Evolutionary conservation across 106 monocot genomes (phyloP).

Genomic region (Dioscorea alata): DNA sequence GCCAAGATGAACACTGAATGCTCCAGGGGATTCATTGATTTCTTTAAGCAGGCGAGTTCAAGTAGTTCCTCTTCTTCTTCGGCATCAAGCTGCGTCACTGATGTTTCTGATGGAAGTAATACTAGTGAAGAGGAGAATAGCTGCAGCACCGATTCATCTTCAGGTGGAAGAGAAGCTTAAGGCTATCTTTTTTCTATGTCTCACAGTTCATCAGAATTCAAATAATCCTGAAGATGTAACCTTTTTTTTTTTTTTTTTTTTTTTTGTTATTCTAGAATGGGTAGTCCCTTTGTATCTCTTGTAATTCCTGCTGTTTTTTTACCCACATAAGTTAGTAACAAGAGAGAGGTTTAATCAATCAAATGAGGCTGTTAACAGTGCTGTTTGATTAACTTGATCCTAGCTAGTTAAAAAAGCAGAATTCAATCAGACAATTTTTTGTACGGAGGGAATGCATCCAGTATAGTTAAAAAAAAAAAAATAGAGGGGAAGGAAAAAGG

Average conservation of each 20-base stretch:
- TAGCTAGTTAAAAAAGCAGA: not conserved
- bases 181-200: not conserved
- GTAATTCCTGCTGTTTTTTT: constrained; percentile 3
- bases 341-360: not conserved
- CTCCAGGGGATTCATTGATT: constrained; percentile 22
- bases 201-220: not conserved
- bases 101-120: constrained; percentile 12
- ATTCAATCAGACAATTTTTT: not conserved
- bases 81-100: constrained; percentile 50
- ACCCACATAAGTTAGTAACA: not conserved
- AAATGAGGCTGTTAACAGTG: not conserved
- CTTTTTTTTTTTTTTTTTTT: not conserved
- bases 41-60: not conserved
- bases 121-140: constrained; percentile 26
- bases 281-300: not conserved
- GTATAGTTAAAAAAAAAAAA: not conserved
- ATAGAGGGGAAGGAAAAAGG: not conserved
- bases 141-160: not conserved
- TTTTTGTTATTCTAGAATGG: not conserved
- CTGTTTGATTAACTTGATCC: not conserved
- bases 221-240: constrained; percentile 4
- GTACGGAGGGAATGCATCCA: constrained; percentile 2
- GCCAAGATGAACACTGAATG: constrained; percentile 5
- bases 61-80: constrained; percentile 3
- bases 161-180: not conserved